Base-by-base conservation (phyloP, 2,329 filamentous ascomycete genomes). In the Calonectria multiphialidica region DNA sequence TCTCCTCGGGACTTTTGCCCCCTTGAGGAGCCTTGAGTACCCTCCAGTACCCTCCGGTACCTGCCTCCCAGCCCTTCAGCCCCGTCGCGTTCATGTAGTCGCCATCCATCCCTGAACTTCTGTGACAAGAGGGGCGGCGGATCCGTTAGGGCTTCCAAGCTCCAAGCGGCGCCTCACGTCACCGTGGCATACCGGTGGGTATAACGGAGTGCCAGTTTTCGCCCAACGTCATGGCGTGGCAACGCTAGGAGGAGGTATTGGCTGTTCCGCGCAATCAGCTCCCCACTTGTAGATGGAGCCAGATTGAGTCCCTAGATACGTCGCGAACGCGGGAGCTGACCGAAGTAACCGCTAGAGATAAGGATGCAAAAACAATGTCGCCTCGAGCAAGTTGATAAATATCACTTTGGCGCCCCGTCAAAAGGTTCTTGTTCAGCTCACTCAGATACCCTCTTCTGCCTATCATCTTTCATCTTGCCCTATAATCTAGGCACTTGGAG, bases 241-340 rank as follows among this genome's bases (percentile, higher is more conserved):
- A 33, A 2, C 53, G 53, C 53, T 37, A 59, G 53, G 33, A 23
- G 15, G 23, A 12, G 33, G 35, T 16, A 59, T 59, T 59, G 53
- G 53, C 18, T 59, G 33, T 59, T 59, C 53, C 13, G 53, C 21
- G 53, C 53, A 40, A 59, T 59, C 53, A 59, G 53, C 53, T 59
- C 53, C 53, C 33, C 53, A 42, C 53, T 37, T 18, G 53, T 25
- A 40, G 53, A 59, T 59, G 53, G 53, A 35, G 53, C 37, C 33
- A 21, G 5, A 15, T 59, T 40, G 33, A 59, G 25, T 59, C 33
- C n/a, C 15, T 18, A 59, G 53, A 59, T 59, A 40, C 33, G 53
- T 16, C 53, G 35, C 37, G 33, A 40, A 59, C 33, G 37, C 53
- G 53, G 53, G 33, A 40, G 37, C 53, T 59, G 53, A 40, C 53